A percentile compares a stretch with the other conserved stretches of the same genome.
Evolutionary conservation across 202 grass and related monocot genomes (phyloP).

Genomic region (Zoysia matrella): DNA sequence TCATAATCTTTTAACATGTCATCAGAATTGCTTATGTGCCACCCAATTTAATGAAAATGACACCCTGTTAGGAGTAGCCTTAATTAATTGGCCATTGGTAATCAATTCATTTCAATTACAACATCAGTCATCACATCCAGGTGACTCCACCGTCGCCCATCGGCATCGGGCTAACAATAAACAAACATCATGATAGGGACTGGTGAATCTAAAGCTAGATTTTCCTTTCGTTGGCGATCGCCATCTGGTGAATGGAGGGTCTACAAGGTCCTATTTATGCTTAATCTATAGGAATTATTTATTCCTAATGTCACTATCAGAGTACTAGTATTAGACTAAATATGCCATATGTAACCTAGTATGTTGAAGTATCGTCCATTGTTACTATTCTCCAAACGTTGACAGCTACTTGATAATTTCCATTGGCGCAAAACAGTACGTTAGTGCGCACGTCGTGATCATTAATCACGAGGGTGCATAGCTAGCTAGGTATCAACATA

Average conservation of each 20-base stretch:
- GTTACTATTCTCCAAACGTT: too few species aligned
- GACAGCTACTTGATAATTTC: too few species aligned
- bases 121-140: background rate
- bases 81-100: too few species aligned
- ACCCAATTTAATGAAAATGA: too few species aligned
- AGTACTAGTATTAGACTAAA: background rate
- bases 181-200: conserved; percentile 19
- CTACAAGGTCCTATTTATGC: background rate
- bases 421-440: too few species aligned
- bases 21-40: too few species aligned
- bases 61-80: too few species aligned
- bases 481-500: too few species aligned
- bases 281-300: background rate
- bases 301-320: conserved; percentile 23
- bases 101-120: background rate
- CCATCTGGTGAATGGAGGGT: conserved; percentile 38
- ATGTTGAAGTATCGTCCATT: too few species aligned
- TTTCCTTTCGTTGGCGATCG: conserved; percentile 24
- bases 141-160: conserved; percentile 7
- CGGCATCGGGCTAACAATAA: conserved; percentile 7
- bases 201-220: conserved; percentile 44
- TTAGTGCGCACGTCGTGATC: too few species aligned
- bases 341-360: background rate
- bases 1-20: too few species aligned
- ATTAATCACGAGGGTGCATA: too few species aligned